These are phyloP conservation scores for Oxyria digyna DNA, from an alignment of 148 eudicot genomes.

Conservation along the genomic window DNA sequence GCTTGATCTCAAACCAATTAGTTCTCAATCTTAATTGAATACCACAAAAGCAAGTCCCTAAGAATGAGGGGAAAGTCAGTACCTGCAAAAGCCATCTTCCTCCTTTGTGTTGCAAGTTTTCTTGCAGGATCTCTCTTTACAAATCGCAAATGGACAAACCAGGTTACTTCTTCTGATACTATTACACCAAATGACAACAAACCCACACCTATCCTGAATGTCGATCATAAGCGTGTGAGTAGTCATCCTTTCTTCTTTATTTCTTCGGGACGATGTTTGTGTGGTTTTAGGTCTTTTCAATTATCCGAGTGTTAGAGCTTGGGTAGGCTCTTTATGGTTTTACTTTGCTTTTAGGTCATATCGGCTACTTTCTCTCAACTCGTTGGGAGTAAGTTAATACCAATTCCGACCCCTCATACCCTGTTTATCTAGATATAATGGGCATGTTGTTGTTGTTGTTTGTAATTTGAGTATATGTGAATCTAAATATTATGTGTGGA, in stretches of 20 bases:
- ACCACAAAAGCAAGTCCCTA: not conserved
- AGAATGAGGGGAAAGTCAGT: conserved; percentile 52
- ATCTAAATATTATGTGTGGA: no score
- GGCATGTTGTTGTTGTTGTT: no score
- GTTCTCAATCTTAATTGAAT: not conserved
- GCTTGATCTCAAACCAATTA: not conserved
- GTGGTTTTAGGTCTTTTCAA: no score
- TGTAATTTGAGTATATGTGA: no score
- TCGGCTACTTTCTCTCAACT: no score
- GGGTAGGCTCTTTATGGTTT: no score
- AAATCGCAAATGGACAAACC: conserved; percentile 29
- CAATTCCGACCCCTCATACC: no score
- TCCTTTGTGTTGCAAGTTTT: conserved; percentile 62
- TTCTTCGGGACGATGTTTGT: no score
- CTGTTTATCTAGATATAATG: no score
- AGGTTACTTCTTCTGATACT: conserved; percentile 5
- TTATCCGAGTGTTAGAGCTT: no score
- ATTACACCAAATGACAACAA: conserved; percentile 20
- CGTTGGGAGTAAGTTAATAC: no score
- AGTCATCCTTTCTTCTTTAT: not conserved
- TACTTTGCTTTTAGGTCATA: no score
- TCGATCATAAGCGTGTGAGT: conserved; percentile 57
- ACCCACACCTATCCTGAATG: conserved; percentile 11
- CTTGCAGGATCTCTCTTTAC: conserved; percentile 63
- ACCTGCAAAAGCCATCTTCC: conserved; percentile 38